Evolutionary conservation across 176 grass and related monocot species (phyloP).

Genomic region (Phoenix dactylifera): DNA sequence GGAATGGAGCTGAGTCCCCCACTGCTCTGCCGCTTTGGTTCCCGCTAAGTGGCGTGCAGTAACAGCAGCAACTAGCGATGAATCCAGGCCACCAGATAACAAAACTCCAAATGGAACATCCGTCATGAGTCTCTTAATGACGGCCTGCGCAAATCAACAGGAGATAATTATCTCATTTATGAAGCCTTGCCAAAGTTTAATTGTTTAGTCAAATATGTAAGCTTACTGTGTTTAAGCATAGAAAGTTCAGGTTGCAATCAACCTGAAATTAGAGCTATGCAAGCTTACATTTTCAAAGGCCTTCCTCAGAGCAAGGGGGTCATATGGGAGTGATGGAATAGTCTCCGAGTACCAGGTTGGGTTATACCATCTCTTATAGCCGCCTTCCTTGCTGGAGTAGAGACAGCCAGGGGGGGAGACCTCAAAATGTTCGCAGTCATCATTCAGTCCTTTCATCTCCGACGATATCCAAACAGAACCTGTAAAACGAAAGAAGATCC

Average conservation of each 20-base stretch:
- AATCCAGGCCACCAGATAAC: constrained; percentile 89
- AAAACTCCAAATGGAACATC: constrained; percentile 90
- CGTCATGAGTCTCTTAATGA: constrained; percentile 94
- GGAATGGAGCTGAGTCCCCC: constrained; percentile 81
- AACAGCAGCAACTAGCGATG: constrained; percentile 73
- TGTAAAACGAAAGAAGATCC: constrained; percentile 7
- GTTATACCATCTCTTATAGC: constrained; percentile 73
- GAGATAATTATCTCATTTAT: neutral
- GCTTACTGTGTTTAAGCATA: too few species aligned
- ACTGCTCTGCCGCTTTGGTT: constrained; percentile 81
- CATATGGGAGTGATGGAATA: constrained; percentile 45
- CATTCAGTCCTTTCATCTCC: constrained; percentile 87
- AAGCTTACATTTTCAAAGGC: constrained; percentile 74
- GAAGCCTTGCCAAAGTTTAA: too few species aligned
- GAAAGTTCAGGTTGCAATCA: too few species aligned
- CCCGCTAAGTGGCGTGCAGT: constrained; percentile 74
- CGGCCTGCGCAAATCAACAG: constrained; percentile 29
- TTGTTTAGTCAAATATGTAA: too few species aligned
- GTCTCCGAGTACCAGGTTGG: constrained; percentile 65
- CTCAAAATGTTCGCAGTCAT: constrained; percentile 79
- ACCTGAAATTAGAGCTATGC: too few species aligned
- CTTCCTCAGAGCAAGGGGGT: constrained; percentile 52
- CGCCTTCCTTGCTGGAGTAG: constrained; percentile 57
- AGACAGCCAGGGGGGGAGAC: constrained; percentile 75
- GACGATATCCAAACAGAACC: constrained; percentile 89